Conservation (phyloP, 257 asterid species). For the Paraleonurus japonicus region DNA sequence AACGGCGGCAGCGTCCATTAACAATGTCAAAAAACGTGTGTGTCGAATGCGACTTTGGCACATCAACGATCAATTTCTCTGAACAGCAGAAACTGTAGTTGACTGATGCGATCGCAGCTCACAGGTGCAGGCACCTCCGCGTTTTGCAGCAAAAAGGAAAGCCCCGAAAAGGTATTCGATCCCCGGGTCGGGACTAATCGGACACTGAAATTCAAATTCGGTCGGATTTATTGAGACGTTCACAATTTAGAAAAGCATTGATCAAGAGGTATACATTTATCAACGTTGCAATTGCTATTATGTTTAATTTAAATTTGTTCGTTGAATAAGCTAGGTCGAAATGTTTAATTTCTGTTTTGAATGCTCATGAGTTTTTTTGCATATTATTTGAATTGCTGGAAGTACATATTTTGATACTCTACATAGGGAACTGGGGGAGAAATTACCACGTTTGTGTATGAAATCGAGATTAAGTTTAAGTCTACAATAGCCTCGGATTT, state of each 20-base stretch:
- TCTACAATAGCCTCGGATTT: background rate
- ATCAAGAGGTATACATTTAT: conserved; percentile 12
- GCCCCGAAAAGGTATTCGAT: background rate
- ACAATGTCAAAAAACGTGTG: background rate
- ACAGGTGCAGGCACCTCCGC: conserved; percentile 14
- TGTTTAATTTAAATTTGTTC: background rate
- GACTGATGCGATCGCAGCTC: conserved; percentile 28
- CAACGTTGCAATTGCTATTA: background rate
- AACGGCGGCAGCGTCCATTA: background rate
- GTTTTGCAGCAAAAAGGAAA: conserved; percentile 11
- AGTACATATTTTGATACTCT: background rate
- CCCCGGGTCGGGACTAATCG: conserved; percentile 10
- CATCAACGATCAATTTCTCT: background rate
- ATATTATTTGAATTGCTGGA: background rate
- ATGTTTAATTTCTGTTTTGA: background rate
- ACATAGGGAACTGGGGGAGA: background rate
- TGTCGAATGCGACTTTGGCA: background rate
- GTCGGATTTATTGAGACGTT: background rate
- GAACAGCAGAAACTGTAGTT: conserved; percentile 3
- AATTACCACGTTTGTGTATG: background rate
- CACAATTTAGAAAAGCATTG: background rate
- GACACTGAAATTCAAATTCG: background rate
- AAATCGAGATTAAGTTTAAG: background rate
- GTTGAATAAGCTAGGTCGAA: background rate
- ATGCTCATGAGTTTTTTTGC: background rate